Conservation (phyloP, 768 basidiomycete species). For the Naganishia antarctica region DNA sequence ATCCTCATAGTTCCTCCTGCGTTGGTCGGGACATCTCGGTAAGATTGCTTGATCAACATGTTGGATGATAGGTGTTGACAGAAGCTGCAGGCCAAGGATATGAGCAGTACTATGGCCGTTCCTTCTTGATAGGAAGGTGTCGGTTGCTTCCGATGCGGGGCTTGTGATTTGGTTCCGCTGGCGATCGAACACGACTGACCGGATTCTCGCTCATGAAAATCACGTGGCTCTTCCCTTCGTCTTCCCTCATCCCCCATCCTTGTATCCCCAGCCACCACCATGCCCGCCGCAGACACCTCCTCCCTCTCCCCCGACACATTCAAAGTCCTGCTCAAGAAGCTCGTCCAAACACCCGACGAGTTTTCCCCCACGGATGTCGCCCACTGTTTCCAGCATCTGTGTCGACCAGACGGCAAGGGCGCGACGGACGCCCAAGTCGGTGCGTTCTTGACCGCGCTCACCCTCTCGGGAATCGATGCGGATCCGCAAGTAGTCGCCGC, state of each 20-base stretch:
- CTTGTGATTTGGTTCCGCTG: too few species aligned
- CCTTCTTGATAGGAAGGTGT: too few species aligned
- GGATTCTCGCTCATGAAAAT: too few species aligned
- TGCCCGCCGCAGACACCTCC: not conserved
- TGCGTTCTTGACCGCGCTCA: conserved; percentile 80
- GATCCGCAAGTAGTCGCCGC: conserved; percentile 71
- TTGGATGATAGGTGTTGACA: not conserved
- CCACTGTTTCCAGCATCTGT: conserved; percentile 62
- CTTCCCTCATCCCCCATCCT: not conserved
- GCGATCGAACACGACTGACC: too few species aligned
- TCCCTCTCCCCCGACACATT: conserved; percentile 65
- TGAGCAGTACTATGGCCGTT: too few species aligned
- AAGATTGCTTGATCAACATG: conserved; percentile 79
- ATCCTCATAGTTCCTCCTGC: conserved; percentile 70
- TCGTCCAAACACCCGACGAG: conserved; percentile 52
- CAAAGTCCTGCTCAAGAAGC: conserved; percentile 67
- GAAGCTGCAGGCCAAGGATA: too few species aligned
- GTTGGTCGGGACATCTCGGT: conserved; percentile 69
- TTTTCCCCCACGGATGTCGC: conserved; percentile 62
- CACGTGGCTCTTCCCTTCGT: too few species aligned
- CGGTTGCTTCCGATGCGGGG: too few species aligned
- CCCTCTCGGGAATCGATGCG: conserved; percentile 70
- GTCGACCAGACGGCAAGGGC: conserved; percentile 32
- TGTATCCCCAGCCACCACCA: not conserved
- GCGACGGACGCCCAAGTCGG: conserved; percentile 63